Base-by-base conservation (phyloP, 305 asterid species). In the Galium porrigens region DNA sequence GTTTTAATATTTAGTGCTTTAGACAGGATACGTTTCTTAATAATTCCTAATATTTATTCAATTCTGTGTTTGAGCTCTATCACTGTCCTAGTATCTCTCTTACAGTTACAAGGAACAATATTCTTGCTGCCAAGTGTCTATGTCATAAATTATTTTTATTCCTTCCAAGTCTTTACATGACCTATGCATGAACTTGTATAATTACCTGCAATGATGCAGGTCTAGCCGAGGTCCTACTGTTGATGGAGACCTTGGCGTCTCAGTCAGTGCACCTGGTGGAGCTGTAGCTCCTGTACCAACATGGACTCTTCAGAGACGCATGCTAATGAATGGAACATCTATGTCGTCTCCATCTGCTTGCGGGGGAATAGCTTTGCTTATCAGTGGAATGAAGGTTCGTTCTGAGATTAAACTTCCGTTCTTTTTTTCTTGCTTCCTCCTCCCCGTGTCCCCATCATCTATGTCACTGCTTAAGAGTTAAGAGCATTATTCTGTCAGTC, bases 231-330 rank as follows among this genome's bases (percentile, higher is more conserved):
- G 99, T 68, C 99, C 99, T 58, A 92, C 97, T 68, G 86, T 65
- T 60, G 99, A 92, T 73, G 99, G 99, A 67, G 96, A 87, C 79
- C 86, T 89, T 70, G 99, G 99, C 74, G 97, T 92, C 73, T 81
- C 73, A 64, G 78, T 92, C 73, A 89, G 97, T 82, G 97, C 99
- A 14, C 92, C 97, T 78, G 99, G 99, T 76, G 99, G 96, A 58
- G 99, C 99, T 71, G 80, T 92, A 78, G 95, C 99, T 75, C 96
- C 99, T 76, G 97, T 92, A 74, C 99, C 99, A 65, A 87, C 96
- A 69, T 92, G 99, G 99, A 92, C 97, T 75, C 99, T 92, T 76
- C 97, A 92, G 76, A 80, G 73, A 5, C 97, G 99, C 65, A 84
- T 84, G 97, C 88, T 92, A 73, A 89, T 92, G 99, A 89, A 89